phyloP scores from a whole-genome alignment of 352 stramenopile species.

The Globisporangium apiculatum region DNA sequence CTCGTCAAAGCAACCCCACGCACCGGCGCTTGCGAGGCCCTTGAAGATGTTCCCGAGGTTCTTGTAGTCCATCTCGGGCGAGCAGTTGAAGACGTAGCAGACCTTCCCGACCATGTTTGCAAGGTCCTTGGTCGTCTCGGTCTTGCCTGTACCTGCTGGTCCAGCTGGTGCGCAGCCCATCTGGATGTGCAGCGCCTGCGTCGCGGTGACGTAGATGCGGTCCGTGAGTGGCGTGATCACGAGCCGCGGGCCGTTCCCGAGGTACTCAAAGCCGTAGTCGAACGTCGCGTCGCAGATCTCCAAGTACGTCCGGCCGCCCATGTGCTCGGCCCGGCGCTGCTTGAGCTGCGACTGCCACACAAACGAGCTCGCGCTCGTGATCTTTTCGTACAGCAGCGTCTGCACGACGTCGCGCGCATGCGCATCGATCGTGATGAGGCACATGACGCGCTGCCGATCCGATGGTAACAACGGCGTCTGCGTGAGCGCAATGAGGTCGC shows the following conservation, averaged over 20 bases:
- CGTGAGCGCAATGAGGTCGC: conserved; percentile 90
- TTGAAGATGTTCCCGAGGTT: conserved; percentile 96
- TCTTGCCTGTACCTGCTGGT: conserved; percentile 90
- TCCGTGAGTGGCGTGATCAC: conserved; percentile 94
- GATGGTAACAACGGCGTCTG: conserved; percentile 73
- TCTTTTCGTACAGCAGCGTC: conserved; percentile 85
- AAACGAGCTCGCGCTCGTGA: conserved; percentile 69
- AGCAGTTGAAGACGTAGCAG: conserved; percentile 95
- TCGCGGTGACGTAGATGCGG: conserved; percentile 94
- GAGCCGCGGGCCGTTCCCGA: conserved; percentile 90
- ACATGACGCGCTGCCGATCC: conserved; percentile 91
- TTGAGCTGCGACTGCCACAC: conserved; percentile 95
- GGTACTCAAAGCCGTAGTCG: conserved; percentile 94
- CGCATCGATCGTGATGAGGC: conserved; percentile 93
- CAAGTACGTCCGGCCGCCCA: conserved; percentile 51
- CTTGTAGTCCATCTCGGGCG: conserved; percentile 95
- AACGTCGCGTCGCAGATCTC: conserved; percentile 91
- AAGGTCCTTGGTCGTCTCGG: conserved; percentile 94
- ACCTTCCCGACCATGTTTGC: conserved; percentile 90
- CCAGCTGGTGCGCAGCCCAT: conserved; percentile 93
- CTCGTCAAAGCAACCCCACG: conserved; percentile 96
- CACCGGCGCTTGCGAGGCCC: conserved; percentile 85
- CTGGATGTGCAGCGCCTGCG: conserved; percentile 91
- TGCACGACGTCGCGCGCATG: conserved; percentile 90
- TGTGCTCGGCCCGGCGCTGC: conserved; percentile 36